Evolutionary conservation across 2,329 filamentous ascomycete species (phyloP).

Genomic region (Beauveria brongniartii): DNA sequence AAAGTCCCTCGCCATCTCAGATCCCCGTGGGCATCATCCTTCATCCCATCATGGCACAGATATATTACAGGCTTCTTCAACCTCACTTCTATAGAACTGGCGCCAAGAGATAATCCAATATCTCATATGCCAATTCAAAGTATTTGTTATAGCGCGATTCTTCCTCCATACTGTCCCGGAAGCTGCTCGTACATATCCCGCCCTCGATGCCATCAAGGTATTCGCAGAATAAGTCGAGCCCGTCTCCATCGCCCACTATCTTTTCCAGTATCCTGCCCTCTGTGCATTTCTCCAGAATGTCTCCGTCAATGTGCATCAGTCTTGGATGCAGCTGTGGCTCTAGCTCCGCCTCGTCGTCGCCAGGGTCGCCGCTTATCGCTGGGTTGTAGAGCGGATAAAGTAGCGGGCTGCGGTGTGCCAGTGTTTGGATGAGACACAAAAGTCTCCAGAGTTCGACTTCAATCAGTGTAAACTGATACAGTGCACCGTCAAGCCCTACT

Average conservation of each 20-base stretch:
- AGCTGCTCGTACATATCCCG: slow-evolving; percentile 30
- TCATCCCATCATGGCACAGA: neutral
- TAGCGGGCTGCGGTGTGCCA: slow-evolving; percentile 42
- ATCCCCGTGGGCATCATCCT: too few relatives aligned
- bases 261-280: slow-evolving; percentile 36
- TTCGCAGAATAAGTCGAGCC: slow-evolving; percentile 34
- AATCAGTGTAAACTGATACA: slow-evolving; percentile 63
- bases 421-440: slow-evolving; percentile 64
- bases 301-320: slow-evolving; percentile 59
- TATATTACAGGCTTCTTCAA: neutral
- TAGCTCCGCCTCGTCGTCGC: slow-evolving; percentile 14
- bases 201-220: slow-evolving; percentile 43
- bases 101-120: slow-evolving; percentile 45
- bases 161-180: slow-evolving; percentile 20
- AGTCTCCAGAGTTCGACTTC: slow-evolving; percentile 55
- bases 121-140: slow-evolving; percentile 42
- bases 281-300: slow-evolving; percentile 50
- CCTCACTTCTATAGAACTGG: slow-evolving; percentile 34
- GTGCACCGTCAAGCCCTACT: slow-evolving; percentile 58
- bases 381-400: slow-evolving; percentile 39
- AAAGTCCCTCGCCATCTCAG: too few relatives aligned
- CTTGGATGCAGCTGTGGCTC: slow-evolving; percentile 35
- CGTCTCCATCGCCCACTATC: slow-evolving; percentile 27
- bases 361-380: slow-evolving; percentile 14
- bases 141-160: slow-evolving; percentile 25